Conservation (phyloP, 2,329 filamentous ascomycete genomes). For the Fusarium sarcochroum region DNA sequence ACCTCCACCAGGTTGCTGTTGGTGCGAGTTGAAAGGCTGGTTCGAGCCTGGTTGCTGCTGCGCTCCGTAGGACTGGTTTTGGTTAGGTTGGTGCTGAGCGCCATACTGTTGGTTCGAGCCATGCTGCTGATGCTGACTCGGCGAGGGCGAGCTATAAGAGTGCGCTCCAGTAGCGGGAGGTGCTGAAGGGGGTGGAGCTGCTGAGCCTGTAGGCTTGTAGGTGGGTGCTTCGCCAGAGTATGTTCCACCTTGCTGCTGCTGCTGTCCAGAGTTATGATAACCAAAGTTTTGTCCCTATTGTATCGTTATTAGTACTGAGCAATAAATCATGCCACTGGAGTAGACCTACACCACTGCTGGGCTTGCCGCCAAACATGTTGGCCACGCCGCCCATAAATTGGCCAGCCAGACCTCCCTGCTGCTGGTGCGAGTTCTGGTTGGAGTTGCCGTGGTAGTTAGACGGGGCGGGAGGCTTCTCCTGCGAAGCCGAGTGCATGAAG, state of each 20-base stretch:
- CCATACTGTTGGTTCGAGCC: conserved; percentile 17
- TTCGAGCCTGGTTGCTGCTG: conserved; percentile 41
- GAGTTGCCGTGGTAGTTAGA: conserved; percentile 66
- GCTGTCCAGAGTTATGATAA: conserved; percentile 70
- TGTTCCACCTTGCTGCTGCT: conserved; percentile 45
- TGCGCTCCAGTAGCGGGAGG: conserved; percentile 47
- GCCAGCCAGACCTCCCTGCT: conserved; percentile 65
- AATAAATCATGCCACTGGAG: background rate
- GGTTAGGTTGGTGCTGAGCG: conserved; percentile 25
- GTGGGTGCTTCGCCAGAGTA: conserved; percentile 75
- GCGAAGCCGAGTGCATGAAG: conserved; percentile 63
- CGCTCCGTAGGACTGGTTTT: conserved; percentile 20
- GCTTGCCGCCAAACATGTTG: conserved; percentile 66
- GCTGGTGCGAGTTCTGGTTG: conserved; percentile 54
- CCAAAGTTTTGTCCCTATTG: conserved; percentile 70
- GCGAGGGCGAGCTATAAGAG: conserved; percentile 46
- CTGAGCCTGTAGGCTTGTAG: conserved; percentile 54
- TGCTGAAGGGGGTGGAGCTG: conserved; percentile 47
- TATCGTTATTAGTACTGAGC: conserved; percentile 28
- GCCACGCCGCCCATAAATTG: conserved; percentile 69
- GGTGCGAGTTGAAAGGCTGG: conserved; percentile 30
- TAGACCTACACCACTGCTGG: conserved; percentile 53
- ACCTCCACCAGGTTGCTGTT: conserved; percentile 44
- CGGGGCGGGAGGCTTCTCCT: conserved; percentile 61
- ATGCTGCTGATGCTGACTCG: conserved; percentile 49